Base-by-base conservation (phyloP, 1,284 basidiomycete genomes). In the Marasmius sp. region DNA sequence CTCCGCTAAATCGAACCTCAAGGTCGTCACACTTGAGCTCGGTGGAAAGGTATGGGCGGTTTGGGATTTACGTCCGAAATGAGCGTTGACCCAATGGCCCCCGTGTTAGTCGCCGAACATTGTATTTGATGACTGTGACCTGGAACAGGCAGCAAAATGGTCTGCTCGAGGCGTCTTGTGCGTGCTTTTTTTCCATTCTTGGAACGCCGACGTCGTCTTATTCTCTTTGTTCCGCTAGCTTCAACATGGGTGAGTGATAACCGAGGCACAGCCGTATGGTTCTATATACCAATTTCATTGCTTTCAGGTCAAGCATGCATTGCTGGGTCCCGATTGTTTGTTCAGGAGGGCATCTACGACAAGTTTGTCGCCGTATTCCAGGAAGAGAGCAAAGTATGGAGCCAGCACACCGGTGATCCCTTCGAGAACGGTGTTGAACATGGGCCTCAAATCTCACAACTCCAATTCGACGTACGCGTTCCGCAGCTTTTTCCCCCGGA, bases 31-130 rank as follows among this genome's bases (percentile, higher is more conserved):
- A 20, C 83, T 93, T 68, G 91, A 96, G 77, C 83, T 96, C 59
- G 94, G 94, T 49, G 94, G 94, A 55, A 59, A 95, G 82, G 86
- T 84, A 61, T 92, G 94, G 27, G 92, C 88, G 69, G 84, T 92
- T 69, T 18, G 6, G 14, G 81, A 92, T 16, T 5, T 45, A 16
- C 14, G 20, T 14, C 43, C 43, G 6, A 16, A 6, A 16, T 14
- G 14, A 16, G 9, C 12, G 43, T 18, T 45, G 43, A 45, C 14
- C 20, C 14, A 18, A 5, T 14, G 20, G 12, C 20, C 12, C 43
- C 14, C n/a, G n/a, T n/a, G n/a, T n/a, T n/a, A 63, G 43, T 45
- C 43, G 6, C 43, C 43, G 14, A 45, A 45, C 20, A 45, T 45
- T 7, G 20, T 45, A 16, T 91, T 88, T 65, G 82, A 92, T 65